Percentiles rank a stretch among this genome's conserved stretches.
Evolutionary conservation across 2,329 filamentous ascomycete genomes (phyloP).

Genomic region (Ascomycota sp.): DNA sequence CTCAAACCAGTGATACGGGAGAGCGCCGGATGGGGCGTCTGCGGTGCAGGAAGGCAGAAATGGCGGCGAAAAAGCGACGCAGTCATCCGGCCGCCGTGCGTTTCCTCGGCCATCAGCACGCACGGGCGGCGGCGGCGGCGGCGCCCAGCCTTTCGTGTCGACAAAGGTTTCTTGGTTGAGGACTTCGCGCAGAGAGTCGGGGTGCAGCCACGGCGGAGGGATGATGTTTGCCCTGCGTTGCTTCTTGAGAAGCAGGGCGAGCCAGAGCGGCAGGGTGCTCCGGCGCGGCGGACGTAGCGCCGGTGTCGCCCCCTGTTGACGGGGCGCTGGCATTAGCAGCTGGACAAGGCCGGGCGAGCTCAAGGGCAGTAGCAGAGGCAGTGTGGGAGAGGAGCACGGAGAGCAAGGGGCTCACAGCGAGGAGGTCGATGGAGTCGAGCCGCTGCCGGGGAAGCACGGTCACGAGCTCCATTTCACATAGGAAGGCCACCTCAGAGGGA

Average conservation of each 20-base stretch:
- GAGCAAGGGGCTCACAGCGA: conserved; percentile 43
- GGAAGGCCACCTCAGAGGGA: conserved; percentile 73
- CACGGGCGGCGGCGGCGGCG: conserved; percentile 44
- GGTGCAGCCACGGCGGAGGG: conserved; percentile 70
- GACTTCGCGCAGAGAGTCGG: conserved; percentile 51
- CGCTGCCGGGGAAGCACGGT: conserved; percentile 80
- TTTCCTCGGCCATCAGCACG: conserved; percentile 24
- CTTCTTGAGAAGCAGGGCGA: conserved; percentile 81
- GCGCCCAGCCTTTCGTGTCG: conserved; percentile 50
- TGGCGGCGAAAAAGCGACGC: conserved; percentile 37
- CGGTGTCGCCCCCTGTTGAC: conserved; percentile 48
- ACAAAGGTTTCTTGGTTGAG: conserved; percentile 60
- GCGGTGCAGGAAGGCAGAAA: conserved; percentile 59
- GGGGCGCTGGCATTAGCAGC: not conserved
- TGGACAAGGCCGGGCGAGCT: not conserved
- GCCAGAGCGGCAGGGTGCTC: conserved; percentile 67
- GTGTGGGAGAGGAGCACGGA: conserved; percentile 2
- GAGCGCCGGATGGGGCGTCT: conserved; percentile 39
- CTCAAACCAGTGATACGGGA: conserved; percentile 94
- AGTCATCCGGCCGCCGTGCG: conserved; percentile 13
- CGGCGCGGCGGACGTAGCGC: conserved; percentile 62
- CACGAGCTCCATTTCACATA: conserved; percentile 94
- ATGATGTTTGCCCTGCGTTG: conserved; percentile 85
- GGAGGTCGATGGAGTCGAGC: conserved; percentile 62
- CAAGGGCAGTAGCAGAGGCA: not conserved